Evolutionary conservation across 140 eudicot species (phyloP), one percentile per base, ranked within the genome.

Genomic region (Bidens hawaiensis): DNA sequence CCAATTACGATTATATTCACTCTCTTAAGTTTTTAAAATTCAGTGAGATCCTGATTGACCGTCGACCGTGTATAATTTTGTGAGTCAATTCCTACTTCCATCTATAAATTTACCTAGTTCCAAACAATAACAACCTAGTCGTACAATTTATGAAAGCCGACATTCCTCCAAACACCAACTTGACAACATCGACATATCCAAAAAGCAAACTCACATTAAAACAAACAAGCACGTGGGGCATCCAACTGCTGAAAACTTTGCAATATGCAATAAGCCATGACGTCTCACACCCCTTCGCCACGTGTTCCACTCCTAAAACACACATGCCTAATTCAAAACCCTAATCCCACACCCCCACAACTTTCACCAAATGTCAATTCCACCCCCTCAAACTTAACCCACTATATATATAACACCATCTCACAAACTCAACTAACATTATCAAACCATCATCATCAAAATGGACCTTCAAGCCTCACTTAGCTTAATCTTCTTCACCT

Each of bases 391-490:
- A 4, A 12, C 59, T 52, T 18, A 24, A 10, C 25, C 18, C 15
- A 17, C n/a, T 10, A 30, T 30, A 30, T 30, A 30, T 52, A 52
- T 52, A 52, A 52, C 24, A 25, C 34, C 59, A 52, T 10, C 24
- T 34, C 12, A 38, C 13, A 38, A 1, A 1, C 58, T 3, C 31
- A 23, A 11, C 19, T 11, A 24, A n/a, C 57, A 50, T 5, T 36
- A 38, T 38, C n/a, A n/a, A 21, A 45, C 22, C 21, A 45, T 45
- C 54, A 52, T 16, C 45, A 33, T 21, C 26, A 24, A 10, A 64
- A 81, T 81, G 87, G 83, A 69, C 12, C 70, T 53, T 17, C 67
- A 71, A 69, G 38, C 79, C 45, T 54, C 57, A 5, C 4, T 83
- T 24, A 64, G 57, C 64, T 24, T 72, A 34, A 2, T 64, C 13